These are phyloP conservation scores for Sporormia fimetaria DNA, from an alignment of 495 filamentous ascomycete genomes.

Conservation along the genomic window DNA sequence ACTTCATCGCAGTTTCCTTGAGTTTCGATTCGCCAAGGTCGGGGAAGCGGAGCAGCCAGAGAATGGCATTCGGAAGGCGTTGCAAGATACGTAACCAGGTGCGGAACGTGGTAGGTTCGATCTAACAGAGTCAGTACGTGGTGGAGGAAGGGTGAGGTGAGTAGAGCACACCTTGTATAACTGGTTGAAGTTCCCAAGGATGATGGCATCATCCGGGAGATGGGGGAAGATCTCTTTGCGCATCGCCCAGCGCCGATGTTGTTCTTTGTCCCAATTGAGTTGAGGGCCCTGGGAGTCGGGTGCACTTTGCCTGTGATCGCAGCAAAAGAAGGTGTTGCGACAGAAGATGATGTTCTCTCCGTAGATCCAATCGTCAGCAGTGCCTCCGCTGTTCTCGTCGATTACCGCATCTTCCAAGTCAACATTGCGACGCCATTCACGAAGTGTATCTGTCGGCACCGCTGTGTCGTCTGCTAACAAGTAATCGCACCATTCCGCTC, in stretches of 20 bases:
- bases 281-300: conserved; percentile 56
- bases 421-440: conserved; percentile 63
- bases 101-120: conserved; percentile 93
- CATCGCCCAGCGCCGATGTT: conserved; percentile 78
- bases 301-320: conserved; percentile 89
- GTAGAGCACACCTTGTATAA: conserved; percentile 85
- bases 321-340: conserved; percentile 96
- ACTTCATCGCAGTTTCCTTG: conserved; percentile 61
- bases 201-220: conserved; percentile 72
- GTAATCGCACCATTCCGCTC: conserved; percentile 98
- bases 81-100: conserved; percentile 91
- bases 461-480: conserved; percentile 83
- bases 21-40: conserved; percentile 85
- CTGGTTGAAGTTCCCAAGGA: conserved; percentile 98
- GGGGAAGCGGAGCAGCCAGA: conserved; percentile 95
- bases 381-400: conserved; percentile 55
- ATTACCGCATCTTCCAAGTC: conserved; percentile 57
- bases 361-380: conserved; percentile 76
- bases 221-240: conserved; percentile 86
- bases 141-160: not conserved
- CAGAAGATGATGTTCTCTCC: conserved; percentile 94
- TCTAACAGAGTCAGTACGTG: conserved; percentile 41
- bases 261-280: conserved; percentile 77
- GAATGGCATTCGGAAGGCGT: conserved; percentile 72
- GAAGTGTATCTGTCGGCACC: conserved; percentile 69